Evolutionary conservation across 1,284 basidiomycete genomes (phyloP).

Genomic region (Cryptococcus sp.): DNA sequence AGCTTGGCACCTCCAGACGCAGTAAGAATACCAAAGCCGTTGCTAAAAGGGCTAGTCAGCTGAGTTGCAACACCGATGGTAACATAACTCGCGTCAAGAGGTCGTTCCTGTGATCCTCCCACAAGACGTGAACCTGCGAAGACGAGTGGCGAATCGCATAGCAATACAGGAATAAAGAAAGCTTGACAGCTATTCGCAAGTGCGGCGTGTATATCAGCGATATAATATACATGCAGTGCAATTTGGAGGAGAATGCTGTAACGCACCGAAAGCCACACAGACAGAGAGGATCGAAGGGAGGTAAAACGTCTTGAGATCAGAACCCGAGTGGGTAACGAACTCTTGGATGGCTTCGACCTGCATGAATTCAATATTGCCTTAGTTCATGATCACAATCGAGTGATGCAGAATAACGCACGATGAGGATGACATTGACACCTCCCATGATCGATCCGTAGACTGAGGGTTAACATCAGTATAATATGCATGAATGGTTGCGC

Average conservation of each 20-base stretch:
- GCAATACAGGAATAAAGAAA: constrained; percentile 84
- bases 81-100: constrained; percentile 65
- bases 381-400: neutral
- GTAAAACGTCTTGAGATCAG: constrained; percentile 69
- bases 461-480: neutral
- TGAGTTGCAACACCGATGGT: neutral
- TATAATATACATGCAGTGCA: neutral
- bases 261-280: constrained; percentile 70
- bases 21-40: constrained; percentile 74
- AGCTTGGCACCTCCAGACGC: constrained; percentile 84
- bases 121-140: constrained; percentile 88
- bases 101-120: constrained; percentile 94
- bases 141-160: constrained; percentile 72
- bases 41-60: constrained; percentile 59
- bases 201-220: neutral
- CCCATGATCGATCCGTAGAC: constrained; percentile 67
- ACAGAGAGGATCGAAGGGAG: constrained; percentile 81
- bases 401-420: constrained; percentile 22
- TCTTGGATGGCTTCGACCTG: constrained; percentile 74
- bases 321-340: constrained; percentile 62
- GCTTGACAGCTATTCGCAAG: constrained; percentile 67
- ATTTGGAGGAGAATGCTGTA: neutral
- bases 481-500: neutral
- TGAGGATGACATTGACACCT: constrained; percentile 45
- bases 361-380: neutral